Conservation (phyloP, 208 protist genomes). For the Wallacemonas collosoma region DNA sequence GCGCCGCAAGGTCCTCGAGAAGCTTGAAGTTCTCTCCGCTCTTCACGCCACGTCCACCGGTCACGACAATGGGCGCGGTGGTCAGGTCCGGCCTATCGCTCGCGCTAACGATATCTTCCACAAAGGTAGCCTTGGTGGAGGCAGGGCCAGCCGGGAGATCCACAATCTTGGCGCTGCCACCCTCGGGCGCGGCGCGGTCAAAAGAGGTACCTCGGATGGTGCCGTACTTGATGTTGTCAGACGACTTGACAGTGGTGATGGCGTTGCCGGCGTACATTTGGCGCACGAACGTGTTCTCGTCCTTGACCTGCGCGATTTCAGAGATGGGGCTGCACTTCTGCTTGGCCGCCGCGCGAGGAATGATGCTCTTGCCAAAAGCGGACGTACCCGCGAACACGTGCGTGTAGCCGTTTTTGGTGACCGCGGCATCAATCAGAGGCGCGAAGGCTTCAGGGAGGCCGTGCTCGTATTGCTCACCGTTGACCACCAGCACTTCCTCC, state of each 20-base stretch:
- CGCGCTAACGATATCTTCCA: conserved; percentile 48
- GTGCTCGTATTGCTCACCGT: conserved; percentile 76
- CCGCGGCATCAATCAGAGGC: conserved; percentile 53
- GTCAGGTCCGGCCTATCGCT: conserved; percentile 95
- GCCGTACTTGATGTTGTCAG: conserved; percentile 92
- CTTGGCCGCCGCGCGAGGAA: conserved; percentile 93
- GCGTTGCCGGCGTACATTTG: conserved; percentile 98
- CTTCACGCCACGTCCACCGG: conserved; percentile 97
- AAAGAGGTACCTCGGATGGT: conserved; percentile 95
- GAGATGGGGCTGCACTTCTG: conserved; percentile 92
- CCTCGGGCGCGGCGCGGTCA: conserved; percentile 54
- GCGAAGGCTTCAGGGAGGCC: conserved; percentile 85
- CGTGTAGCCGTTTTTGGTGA: conserved; percentile 75
- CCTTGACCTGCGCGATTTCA: conserved; percentile 92
- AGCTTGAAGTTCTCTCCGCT: conserved; percentile 97
- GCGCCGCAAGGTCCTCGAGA: conserved; percentile 94
- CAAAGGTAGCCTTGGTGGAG: conserved; percentile 45
- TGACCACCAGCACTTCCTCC: conserved; percentile 63
- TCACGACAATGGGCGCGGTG: conserved; percentile 91
- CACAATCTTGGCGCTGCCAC: conserved; percentile 39
- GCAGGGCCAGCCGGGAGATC: conserved; percentile 43
- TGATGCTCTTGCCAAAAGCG: conserved; percentile 94
- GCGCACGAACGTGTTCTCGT: conserved; percentile 94
- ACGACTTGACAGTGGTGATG: conserved; percentile 93
- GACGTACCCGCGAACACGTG: conserved; percentile 95